Evolutionary conservation across 78 protist genomes (phyloP).

Genomic region (Fonticula alba): DNA sequence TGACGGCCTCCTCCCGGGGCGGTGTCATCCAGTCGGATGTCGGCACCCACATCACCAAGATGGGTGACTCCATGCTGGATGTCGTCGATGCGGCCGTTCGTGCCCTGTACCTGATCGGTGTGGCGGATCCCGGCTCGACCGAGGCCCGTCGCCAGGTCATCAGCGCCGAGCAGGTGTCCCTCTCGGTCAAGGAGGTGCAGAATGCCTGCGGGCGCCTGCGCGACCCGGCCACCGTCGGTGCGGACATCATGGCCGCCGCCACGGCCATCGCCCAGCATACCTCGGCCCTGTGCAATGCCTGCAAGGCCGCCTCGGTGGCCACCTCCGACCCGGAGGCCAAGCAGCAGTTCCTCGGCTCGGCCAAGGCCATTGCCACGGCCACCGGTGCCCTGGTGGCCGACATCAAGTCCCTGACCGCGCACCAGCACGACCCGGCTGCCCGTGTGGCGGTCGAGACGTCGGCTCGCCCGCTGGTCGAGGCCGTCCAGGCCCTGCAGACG

Average conservation of each 20-base stretch:
- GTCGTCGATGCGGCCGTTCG: background rate
- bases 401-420: slow-evolving; percentile 9
- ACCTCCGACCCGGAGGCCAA: slow-evolving; percentile 10
- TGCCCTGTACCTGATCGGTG: slow-evolving; percentile 16
- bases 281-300: slow-evolving; percentile 4
- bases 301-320: slow-evolving; percentile 8
- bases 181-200: background rate
- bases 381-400: background rate
- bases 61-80: too few relatives aligned
- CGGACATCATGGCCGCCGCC: slow-evolving; percentile 7
- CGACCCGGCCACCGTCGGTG: background rate
- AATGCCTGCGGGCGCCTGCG: slow-evolving; percentile 2
- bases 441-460: slow-evolving; percentile 1
- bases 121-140: background rate
- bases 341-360: slow-evolving; percentile 4
- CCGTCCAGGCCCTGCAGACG: background rate
- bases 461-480: slow-evolving; percentile 4
- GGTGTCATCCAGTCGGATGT: too few relatives aligned
- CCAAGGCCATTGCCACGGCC: background rate
- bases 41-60: too few relatives aligned
- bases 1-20: too few relatives aligned
- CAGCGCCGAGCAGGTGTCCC: background rate
- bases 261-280: slow-evolving; percentile 18
- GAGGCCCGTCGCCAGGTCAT: slow-evolving; percentile 4
- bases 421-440: background rate